These are phyloP conservation scores for Mucor indicus DNA, from an alignment of 371 early-diverging fungal genomes.

Conservation along the genomic window DNA sequence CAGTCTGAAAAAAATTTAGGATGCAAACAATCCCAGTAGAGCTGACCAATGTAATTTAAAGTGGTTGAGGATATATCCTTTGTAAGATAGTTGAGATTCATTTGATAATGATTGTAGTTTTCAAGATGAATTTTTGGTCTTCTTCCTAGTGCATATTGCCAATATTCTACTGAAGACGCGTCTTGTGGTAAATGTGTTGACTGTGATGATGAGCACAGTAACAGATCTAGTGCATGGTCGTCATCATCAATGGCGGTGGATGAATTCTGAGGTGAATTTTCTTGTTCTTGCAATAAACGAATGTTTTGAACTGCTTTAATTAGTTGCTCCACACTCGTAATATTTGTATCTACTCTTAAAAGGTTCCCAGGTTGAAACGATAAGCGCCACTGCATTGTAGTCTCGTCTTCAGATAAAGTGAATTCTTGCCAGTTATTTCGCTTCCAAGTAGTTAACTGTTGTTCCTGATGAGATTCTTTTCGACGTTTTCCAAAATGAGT, in stretches of 20 bases:
- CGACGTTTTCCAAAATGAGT: constrained; percentile 37
- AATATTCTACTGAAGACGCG: constrained; percentile 17
- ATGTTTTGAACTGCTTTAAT: constrained; percentile 36
- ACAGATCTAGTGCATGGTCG: neutral
- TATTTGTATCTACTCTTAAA: constrained; percentile 35
- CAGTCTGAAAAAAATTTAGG: constrained; percentile 31
- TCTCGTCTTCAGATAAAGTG: neutral
- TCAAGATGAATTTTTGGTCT: constrained; percentile 21
- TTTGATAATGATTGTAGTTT: constrained; percentile 19
- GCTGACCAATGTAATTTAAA: constrained; percentile 26
- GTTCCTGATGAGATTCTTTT: constrained; percentile 1
- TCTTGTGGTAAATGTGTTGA: constrained; percentile 7
- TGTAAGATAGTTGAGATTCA: constrained; percentile 19
- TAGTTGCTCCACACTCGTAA: constrained; percentile 34
- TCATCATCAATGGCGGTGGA: constrained; percentile 3
- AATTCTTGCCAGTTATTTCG: neutral
- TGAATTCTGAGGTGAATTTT: neutral
- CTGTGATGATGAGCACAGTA: neutral
- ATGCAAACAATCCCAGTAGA: constrained; percentile 36
- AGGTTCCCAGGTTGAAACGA: constrained; percentile 36
- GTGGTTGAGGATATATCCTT: constrained; percentile 24
- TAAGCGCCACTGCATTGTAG: constrained; percentile 25
- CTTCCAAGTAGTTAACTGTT: neutral
- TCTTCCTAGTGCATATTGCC: constrained; percentile 11
- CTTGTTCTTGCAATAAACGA: constrained; percentile 13